Conservation (phyloP, 1,284 basidiomycete species). For the Puccinia novopanici region DNA sequence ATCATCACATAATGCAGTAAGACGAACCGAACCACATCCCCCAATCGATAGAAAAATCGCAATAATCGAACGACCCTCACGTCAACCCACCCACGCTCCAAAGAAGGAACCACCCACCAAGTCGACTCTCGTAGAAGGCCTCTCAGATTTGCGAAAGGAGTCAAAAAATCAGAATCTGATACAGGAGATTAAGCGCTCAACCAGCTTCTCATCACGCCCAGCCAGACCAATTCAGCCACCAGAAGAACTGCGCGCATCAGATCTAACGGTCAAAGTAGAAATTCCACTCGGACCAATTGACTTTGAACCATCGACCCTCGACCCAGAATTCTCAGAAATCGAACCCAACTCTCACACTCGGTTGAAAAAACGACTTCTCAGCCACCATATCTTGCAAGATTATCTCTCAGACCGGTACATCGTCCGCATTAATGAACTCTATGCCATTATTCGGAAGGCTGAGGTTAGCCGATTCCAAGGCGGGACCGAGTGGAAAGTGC, state of each 20-base stretch:
- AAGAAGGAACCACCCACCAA: background rate
- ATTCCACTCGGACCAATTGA: conserved; percentile 74
- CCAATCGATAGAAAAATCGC: background rate
- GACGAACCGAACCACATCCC: background rate
- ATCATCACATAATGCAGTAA: background rate
- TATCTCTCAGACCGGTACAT: conserved; percentile 81
- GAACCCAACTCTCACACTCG: conserved; percentile 87
- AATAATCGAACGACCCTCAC: background rate
- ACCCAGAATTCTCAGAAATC: conserved; percentile 71
- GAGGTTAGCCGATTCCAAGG: conserved; percentile 65
- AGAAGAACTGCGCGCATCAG: conserved; percentile 64
- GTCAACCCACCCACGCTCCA: too few relatives aligned
- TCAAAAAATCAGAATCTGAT: conserved; percentile 15
- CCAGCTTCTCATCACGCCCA: background rate
- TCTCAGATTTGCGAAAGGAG: conserved; percentile 22
- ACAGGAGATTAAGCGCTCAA: conserved; percentile 3
- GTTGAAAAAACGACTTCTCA: conserved; percentile 72
- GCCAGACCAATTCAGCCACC: background rate
- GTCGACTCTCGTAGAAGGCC: conserved; percentile 9
- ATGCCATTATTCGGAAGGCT: conserved; percentile 76
- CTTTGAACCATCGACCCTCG: conserved; percentile 67
- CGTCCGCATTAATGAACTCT: conserved; percentile 80
- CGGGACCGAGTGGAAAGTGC: conserved; percentile 77
- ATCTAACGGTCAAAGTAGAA: conserved; percentile 72
- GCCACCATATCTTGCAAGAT: conserved; percentile 77